These are phyloP conservation scores for Pyricularia sp. DNA, from an alignment of 2,329 filamentous ascomycete genomes.

Conservation along the genomic window DNA sequence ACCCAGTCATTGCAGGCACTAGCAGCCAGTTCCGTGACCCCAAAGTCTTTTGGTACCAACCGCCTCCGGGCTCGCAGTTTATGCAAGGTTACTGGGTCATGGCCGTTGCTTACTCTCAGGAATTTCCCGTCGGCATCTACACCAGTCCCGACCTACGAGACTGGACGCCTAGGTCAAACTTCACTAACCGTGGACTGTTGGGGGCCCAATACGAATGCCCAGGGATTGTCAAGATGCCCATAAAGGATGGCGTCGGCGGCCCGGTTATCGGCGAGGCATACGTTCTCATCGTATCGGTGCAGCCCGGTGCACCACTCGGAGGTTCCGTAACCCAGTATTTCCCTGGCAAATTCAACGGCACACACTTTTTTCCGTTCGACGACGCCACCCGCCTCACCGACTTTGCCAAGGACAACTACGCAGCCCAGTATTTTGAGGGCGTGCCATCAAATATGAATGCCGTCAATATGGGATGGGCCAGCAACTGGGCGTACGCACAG, in stretches of 20 bases:
- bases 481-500: slow-evolving; percentile 46
- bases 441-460: slow-evolving; percentile 23
- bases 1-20: slow-evolving; percentile 45
- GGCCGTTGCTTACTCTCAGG: slow-evolving; percentile 38
- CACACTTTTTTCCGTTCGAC: slow-evolving; percentile 38
- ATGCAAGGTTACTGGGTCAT: slow-evolving; percentile 38
- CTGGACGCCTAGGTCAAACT: slow-evolving; percentile 47
- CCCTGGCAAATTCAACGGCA: slow-evolving; percentile 50
- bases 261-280: slow-evolving; percentile 22
- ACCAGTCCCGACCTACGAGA: slow-evolving; percentile 44
- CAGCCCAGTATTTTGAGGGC: slow-evolving; percentile 41
- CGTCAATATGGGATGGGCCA: slow-evolving; percentile 42
- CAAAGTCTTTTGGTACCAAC: slow-evolving; percentile 44
- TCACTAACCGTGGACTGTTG: slow-evolving; percentile 36
- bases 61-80: slow-evolving; percentile 9
- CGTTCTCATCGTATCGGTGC: slow-evolving; percentile 39
- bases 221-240: slow-evolving; percentile 43
- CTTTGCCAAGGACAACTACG: slow-evolving; percentile 41
- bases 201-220: slow-evolving; percentile 51
- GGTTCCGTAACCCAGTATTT: slow-evolving; percentile 44
- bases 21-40: slow-evolving; percentile 50
- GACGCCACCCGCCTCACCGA: slow-evolving; percentile 26
- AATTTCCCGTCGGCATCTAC: slow-evolving; percentile 47
- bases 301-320: slow-evolving; percentile 42
- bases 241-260: slow-evolving; percentile 16